Conservation (phyloP, 1,284 basidiomycete species). For the Naganishia albida region DNA sequence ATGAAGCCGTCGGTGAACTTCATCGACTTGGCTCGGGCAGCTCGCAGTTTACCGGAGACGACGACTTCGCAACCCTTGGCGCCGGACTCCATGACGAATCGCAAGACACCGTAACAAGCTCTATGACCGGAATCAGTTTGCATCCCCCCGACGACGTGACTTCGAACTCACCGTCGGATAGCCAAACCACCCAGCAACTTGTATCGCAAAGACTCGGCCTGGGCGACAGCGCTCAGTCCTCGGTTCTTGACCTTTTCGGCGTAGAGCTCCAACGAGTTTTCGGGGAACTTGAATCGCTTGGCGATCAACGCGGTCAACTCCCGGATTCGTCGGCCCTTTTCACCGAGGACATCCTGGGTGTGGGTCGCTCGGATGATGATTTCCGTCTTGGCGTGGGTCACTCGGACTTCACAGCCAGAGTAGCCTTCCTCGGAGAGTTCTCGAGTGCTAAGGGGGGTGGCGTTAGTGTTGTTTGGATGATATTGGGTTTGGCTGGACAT, state of each 20-base stretch:
- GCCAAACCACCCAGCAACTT: conserved; percentile 99
- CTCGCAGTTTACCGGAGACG: conserved; percentile 98
- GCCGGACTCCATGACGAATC: conserved; percentile 99
- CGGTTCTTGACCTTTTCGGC: conserved; percentile 99
- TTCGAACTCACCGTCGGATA: conserved; percentile 76
- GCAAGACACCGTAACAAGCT: conserved; percentile 99
- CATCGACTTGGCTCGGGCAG: conserved; percentile 99
- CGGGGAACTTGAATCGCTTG: conserved; percentile 99
- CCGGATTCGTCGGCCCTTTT: conserved; percentile 99
- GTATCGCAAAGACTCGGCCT: conserved; percentile 98
- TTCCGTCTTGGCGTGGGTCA: conserved; percentile 99
- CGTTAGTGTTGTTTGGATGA: conserved; percentile 7
- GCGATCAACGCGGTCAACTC: conserved; percentile 98
- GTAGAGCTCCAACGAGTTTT: conserved; percentile 98
- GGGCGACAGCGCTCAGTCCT: conserved; percentile 96
- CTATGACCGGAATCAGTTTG: conserved; percentile 54
- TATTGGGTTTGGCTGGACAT: conserved; percentile 36
- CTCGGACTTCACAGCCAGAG: conserved; percentile 99
- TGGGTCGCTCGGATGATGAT: conserved; percentile 99
- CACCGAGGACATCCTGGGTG: conserved; percentile 99
- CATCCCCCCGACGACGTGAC: background rate
- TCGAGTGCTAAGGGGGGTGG: conserved; percentile 65
- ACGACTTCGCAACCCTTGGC: conserved; percentile 99
- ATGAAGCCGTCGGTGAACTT: conserved; percentile 99
- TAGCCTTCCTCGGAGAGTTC: conserved; percentile 99